These are phyloP conservation scores for Polyporus tsugae DNA, from an alignment of 1,284 basidiomycete species.

Conservation along the genomic window DNA sequence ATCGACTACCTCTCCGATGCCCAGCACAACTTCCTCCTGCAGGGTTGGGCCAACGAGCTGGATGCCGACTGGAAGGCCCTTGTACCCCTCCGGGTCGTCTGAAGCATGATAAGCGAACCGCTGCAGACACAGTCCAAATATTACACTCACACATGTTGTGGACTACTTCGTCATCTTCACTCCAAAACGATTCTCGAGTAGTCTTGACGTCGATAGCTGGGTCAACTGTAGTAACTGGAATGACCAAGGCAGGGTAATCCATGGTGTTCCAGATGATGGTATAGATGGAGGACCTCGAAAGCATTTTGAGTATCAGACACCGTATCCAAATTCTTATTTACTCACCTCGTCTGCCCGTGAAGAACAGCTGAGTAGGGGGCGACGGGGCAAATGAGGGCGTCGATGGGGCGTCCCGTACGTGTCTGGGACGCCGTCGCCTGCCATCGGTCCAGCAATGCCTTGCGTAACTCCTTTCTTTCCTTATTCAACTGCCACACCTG, in stretches of 20 bases:
- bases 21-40: conserved; percentile 59
- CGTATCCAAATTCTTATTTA: background rate
- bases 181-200: conserved; percentile 49
- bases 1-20: conserved; percentile 49
- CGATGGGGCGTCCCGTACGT: conserved; percentile 68
- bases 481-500: conserved; percentile 66
- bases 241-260: conserved; percentile 71
- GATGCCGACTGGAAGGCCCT: conserved; percentile 57
- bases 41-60: conserved; percentile 58
- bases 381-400: conserved; percentile 67
- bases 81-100: conserved; percentile 56
- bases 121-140: conserved; percentile 30
- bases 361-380: conserved; percentile 61
- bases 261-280: conserved; percentile 74
- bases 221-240: conserved; percentile 74
- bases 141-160: conserved; percentile 55
- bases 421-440: conserved; percentile 55
- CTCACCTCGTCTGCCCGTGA: conserved; percentile 60
- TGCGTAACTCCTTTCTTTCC: conserved; percentile 52
- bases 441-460: conserved; percentile 66
- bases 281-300: conserved; percentile 28
- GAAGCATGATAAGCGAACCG: conserved; percentile 47
- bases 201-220: conserved; percentile 53
- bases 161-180: conserved; percentile 50
- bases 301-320: background rate